Evolutionary conservation across 2,329 filamentous ascomycete genomes (phyloP).

Genomic region (Amesomyces nigricolor): DNA sequence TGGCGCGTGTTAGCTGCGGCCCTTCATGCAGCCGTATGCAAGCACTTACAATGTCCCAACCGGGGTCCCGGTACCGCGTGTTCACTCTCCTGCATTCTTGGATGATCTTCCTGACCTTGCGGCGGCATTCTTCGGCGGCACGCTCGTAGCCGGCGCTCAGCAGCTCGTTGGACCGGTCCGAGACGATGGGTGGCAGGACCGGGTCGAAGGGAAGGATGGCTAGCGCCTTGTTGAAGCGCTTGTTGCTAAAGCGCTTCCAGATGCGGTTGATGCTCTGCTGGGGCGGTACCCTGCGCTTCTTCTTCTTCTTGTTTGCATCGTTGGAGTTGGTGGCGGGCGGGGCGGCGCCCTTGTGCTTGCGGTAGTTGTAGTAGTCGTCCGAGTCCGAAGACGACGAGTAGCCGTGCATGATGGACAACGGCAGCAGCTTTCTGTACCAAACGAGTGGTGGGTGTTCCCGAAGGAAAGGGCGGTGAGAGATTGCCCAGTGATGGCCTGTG

Average conservation of each 20-base stretch:
- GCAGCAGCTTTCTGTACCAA: conserved; percentile 2
- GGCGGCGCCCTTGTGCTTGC: conserved; percentile 23
- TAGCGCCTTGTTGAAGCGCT: conserved; percentile 60
- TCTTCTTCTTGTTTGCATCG: conserved; percentile 47
- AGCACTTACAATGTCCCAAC: conserved; percentile 51
- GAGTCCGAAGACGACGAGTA: conserved; percentile 29
- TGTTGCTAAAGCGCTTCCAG: conserved; percentile 56
- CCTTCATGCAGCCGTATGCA: conserved; percentile 26
- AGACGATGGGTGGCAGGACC: conserved; percentile 45
- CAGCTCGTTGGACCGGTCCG: conserved; percentile 53
- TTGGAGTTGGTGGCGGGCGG: conserved; percentile 17
- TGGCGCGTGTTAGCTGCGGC: conserved; percentile 26
- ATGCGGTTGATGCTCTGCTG: conserved; percentile 63
- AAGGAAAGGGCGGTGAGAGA: conserved; percentile 4
- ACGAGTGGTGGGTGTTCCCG: not conserved
- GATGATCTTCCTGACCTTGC: conserved; percentile 57
- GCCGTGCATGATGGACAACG: conserved; percentile 26
- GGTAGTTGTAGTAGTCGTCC: conserved; percentile 28
- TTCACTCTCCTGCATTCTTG: conserved; percentile 67
- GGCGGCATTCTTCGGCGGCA: conserved; percentile 57
- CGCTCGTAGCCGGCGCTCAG: conserved; percentile 57
- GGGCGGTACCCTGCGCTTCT: conserved; percentile 53
- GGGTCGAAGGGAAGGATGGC: conserved; percentile 61
- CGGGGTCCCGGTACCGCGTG: conserved; percentile 68
- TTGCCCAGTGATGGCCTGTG: not conserved